phyloP scores from a whole-genome alignment of 352 stramenopile species.

The Pythium insidiosum region DNA sequence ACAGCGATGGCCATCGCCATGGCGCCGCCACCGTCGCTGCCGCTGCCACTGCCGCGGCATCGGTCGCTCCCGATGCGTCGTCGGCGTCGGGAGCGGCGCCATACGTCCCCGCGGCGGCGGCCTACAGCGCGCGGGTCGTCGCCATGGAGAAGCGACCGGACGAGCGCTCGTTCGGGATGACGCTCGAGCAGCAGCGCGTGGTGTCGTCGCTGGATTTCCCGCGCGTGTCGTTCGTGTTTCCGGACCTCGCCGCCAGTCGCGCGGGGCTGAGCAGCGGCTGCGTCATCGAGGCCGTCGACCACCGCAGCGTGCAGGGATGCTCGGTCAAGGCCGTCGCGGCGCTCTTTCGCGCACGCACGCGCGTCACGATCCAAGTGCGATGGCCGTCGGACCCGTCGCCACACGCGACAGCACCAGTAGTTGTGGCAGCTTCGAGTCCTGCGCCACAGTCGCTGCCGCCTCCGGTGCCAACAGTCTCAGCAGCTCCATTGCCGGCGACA shows the following conservation, averaged over 20 bases:
- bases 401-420: too few relatives aligned
- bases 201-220: slow-evolving; percentile 20
- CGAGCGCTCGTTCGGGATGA: slow-evolving; percentile 68
- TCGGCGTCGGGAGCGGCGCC: neutral
- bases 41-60: neutral
- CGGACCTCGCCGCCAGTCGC: slow-evolving; percentile 41
- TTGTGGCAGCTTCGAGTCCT: too few relatives aligned
- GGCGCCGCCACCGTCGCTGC: neutral
- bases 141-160: slow-evolving; percentile 25
- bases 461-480: too few relatives aligned
- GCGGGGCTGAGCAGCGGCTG: slow-evolving; percentile 24
- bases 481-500: neutral
- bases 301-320: neutral
- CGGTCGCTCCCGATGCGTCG: neutral
- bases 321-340: slow-evolving; percentile 4
- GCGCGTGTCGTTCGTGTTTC: slow-evolving; percentile 48
- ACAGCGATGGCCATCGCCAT: too few relatives aligned
- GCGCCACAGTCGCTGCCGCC: too few relatives aligned
- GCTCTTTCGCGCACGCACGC: slow-evolving; percentile 5
- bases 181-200: slow-evolving; percentile 25
- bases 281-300: slow-evolving; percentile 9
- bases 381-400: too few relatives aligned
- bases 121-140: neutral
- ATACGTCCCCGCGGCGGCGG: neutral
- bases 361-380: neutral